Evolutionary conservation across 2,329 filamentous ascomycete species (phyloP), one percentile per base, ranked within the genome.

Genomic region (Phyllosticta capitalensis): DNA sequence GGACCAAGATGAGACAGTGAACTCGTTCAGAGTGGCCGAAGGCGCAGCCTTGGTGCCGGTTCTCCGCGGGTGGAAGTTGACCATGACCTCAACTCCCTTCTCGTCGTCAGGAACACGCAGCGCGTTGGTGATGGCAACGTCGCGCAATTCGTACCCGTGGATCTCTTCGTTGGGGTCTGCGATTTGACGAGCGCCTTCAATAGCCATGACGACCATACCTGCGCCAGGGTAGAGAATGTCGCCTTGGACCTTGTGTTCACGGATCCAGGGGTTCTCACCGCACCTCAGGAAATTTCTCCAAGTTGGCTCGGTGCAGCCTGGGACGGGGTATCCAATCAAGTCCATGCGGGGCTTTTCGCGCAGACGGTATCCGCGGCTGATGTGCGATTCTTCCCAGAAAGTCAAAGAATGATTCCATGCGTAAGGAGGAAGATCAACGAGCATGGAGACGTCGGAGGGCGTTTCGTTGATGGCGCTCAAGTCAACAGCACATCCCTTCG

Each of bases 151-250:
- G 49, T 53, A 57, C 9, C 58, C 49, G 33, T 50, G 26, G n/a
- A 66, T 48, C 45, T 52, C 28, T 19, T 54, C 21, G 45, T 61
- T 56, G 1, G 50, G 59, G 20, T 54, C 51, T 19, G 61, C 56
- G 21, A 62, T 19, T 6, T 50, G 30, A 19, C 20, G 58, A 20
- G 54, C 38, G 59, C 65, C 70, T 61, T 73, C 70, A n/a, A 73
- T 61, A 2, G 66, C 68, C 65, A 71, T 68, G 12, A 62, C 58
- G 5, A 70, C 33, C 61, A 67, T 67, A 2, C 69, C 70, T 4
- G 69, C 66, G 4, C 64, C 69, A 1, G 71, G 71, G 56, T 65
- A 72, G n/a, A 72, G 59, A 10, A 64, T 67, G 1, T 65, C 54
- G 10, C 61, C 62, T 56, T 71, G 65, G 22, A 67, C 66, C 56